Evolutionary conservation across 306 rosid genomes (phyloP), one percentile per base, ranked within the genome.

Genomic region (Inga laurina): DNA sequence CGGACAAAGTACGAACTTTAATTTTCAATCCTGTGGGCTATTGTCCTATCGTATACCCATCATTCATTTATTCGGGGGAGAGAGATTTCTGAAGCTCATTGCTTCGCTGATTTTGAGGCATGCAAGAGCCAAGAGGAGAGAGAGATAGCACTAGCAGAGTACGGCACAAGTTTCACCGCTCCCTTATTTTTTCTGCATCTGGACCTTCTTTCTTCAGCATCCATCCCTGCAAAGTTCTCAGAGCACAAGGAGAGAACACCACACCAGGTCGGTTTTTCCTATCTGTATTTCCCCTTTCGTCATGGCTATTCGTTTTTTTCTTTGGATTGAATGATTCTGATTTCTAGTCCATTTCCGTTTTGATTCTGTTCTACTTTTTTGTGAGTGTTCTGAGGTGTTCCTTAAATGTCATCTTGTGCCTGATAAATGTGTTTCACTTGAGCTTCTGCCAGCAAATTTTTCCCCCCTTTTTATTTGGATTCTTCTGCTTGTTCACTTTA

Each of bases 41-140:
- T 85, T 83, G 75, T 75, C 81, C 77, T 59, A 57, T 75, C 59
- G 82, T 35, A 51, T 66, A 41, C 41, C 16, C n/a, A 43, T 44
- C n/a, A 79, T 85, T 52, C 82, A 77, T 83, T 85, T 68, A 79
- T 62, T 75, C 30, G 34, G 3, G 81, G 79, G 76, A 66, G 90
- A n/a, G 52, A 12, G 37, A 87, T 91, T 87, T 90, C 93, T 91
- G 93, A 95, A 93, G 95, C 95, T 94, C 94, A 85, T 87, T 90
- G 93, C 86, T 91, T 90, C 89, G 90, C 97, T 94, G 97, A 94
- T 91, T 94, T 94, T 94, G 98, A 94, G 97, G 97, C 89, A 88
- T 80, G 90, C 85, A 62, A 81, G 77, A 77, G 82, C 89, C 85
- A 62, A 81, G 77, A 77, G 82, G 79, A 41, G 21, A 37, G 21